Evolutionary conservation across 2,329 filamentous ascomycete species (phyloP).

Genomic region (Cladophialophora exuberans): DNA sequence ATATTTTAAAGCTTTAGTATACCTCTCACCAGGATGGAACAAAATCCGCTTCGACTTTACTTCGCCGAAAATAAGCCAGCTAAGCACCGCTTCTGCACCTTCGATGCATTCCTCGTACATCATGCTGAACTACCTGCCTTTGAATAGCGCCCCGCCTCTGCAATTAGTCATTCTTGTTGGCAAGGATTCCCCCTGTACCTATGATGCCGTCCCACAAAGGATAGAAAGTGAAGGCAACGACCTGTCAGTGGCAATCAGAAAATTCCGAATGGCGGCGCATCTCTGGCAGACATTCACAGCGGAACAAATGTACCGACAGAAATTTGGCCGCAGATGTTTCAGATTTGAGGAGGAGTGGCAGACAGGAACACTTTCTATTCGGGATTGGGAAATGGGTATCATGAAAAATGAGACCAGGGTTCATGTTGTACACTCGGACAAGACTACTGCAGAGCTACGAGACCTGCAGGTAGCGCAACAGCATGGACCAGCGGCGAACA

Average conservation of each 20-base stretch:
- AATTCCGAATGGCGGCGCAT: slow-evolving; percentile 94
- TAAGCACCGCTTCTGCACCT: slow-evolving; percentile 62
- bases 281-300: slow-evolving; percentile 97
- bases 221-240: slow-evolving; percentile 79
- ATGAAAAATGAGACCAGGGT: slow-evolving; percentile 92
- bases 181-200: slow-evolving; percentile 84
- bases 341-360: slow-evolving; percentile 96
- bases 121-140: slow-evolving; percentile 82
- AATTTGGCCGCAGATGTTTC: slow-evolving; percentile 82
- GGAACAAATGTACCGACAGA: slow-evolving; percentile 92
- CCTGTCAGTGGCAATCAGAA: slow-evolving; percentile 77
- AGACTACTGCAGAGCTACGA: slow-evolving; percentile 82
- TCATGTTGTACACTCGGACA: slow-evolving; percentile 79
- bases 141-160: slow-evolving; percentile 77
- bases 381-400: slow-evolving; percentile 69
- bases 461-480: slow-evolving; percentile 80
- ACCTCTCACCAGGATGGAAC: slow-evolving; percentile 90
- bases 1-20: slow-evolving; percentile 87
- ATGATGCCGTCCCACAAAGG: slow-evolving; percentile 77
- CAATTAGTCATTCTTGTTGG: slow-evolving; percentile 87
- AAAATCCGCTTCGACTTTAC: slow-evolving; percentile 84
- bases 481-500: slow-evolving; percentile 68
- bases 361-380: slow-evolving; percentile 74
- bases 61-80: slow-evolving; percentile 75
- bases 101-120: slow-evolving; percentile 78